Conservation (phyloP, 169 alveolate species). For the Plasmodium vinckei region DNA sequence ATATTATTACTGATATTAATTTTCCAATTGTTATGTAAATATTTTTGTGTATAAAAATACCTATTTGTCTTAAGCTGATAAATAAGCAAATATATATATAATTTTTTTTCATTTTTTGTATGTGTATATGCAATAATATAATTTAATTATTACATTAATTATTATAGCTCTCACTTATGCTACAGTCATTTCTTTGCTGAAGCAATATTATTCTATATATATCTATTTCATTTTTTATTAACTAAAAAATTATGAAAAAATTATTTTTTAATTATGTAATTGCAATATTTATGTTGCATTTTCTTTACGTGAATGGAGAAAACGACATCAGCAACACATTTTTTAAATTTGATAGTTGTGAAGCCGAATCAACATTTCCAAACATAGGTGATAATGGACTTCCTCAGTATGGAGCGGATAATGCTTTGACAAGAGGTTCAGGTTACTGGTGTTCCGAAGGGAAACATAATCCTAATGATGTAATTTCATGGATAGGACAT, state of each 20-base stretch:
- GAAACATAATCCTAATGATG: slow-evolving; percentile 78
- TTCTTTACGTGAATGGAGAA: slow-evolving; percentile 58
- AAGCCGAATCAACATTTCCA: slow-evolving; percentile 59
- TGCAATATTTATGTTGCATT: slow-evolving; percentile 13
- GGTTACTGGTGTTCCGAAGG: slow-evolving; percentile 88
- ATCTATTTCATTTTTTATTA: not conserved
- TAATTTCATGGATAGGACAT: slow-evolving; percentile 80
- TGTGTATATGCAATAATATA: too few species aligned
- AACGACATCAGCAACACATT: slow-evolving; percentile 69
- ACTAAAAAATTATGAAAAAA: slow-evolving; percentile 49
- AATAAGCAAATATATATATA: not conserved
- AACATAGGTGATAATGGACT: slow-evolving; percentile 82
- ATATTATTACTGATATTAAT: too few species aligned
- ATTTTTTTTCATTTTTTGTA: not conserved
- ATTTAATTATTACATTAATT: too few species aligned
- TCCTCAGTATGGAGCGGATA: slow-evolving; percentile 85
- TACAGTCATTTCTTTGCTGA: too few species aligned
- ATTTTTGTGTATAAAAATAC: too few species aligned
- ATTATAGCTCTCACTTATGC: too few species aligned
- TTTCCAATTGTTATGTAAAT: too few species aligned
- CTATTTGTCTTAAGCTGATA: not conserved
- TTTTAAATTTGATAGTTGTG: slow-evolving; percentile 68
- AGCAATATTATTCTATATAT: too few species aligned
- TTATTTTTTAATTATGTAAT: slow-evolving; percentile 46
- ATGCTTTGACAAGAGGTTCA: slow-evolving; percentile 84